Base-by-base conservation (phyloP, 441 rosid species). In the Adansonia madagascariensis region DNA sequence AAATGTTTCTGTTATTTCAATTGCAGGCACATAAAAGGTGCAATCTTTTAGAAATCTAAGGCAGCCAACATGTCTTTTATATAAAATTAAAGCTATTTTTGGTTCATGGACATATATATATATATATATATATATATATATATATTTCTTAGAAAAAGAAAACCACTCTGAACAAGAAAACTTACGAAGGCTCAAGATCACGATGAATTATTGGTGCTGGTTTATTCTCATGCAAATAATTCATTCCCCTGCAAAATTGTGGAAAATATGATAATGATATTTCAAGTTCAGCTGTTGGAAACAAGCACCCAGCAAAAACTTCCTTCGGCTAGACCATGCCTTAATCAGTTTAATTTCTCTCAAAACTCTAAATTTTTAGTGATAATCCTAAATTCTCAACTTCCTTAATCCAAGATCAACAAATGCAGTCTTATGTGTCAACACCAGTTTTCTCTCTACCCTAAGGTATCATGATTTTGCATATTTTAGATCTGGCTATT, bases 111-210 rank as follows among this genome's bases (percentile, higher is more conserved):
- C 55, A 11, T 49, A 9, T 49, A 52, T 12, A 55, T 6, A n/a
- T n/a, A 53, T 2, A 24, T 24, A 24, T 2, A 24, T 24, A 24
- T 49, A 52, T 12, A 55, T 6, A 69, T 2, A 72, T 55, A 59
- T 6, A 22, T 8, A 24, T 53, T 20, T 46, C 2, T 31, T 14
- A 57, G 15, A 64, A 70, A 15, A 24, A 8, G 20, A 55, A 57
- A 0, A 71, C 2, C 41, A 6, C 39, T 43, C 4, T 43, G 10
- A 35, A 78, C 31, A 80, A 77, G 62, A 74, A 78, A 76, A 89
- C 99, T 90, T 82, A 95, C 99, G 99, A 95, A 80, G 99, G 99
- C 88, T 95, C 98, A 74, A 95, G 98, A 84, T 95, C 98, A 0
- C 95, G 94, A 81, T 95, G 99, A 83, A 95, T 93, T 74, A 95